Percentiles rank a stretch among this genome's conserved stretches.
Conservation (phyloP, 2,329 filamentous ascomycete species). For the Epichloe hybrida region DNA sequence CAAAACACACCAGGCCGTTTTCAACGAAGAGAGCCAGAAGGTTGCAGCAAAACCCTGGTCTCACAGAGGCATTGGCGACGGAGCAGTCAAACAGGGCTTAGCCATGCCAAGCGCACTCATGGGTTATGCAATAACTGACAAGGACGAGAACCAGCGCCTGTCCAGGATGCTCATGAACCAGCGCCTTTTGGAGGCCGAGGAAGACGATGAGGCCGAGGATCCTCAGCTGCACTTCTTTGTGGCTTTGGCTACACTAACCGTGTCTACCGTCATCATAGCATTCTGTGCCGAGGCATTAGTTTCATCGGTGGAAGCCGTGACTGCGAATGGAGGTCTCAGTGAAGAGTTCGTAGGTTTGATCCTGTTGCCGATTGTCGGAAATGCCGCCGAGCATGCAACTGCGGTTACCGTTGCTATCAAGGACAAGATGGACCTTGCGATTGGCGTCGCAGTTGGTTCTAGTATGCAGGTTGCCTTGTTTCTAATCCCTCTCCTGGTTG, state of each 20-base stretch:
- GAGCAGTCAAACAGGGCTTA: slow-evolving; percentile 26
- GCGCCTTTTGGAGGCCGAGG: slow-evolving; percentile 24
- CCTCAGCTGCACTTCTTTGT: slow-evolving; percentile 62
- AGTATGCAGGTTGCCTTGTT: slow-evolving; percentile 74
- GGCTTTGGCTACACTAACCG: slow-evolving; percentile 55
- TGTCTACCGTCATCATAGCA: slow-evolving; percentile 68
- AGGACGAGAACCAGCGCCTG: slow-evolving; percentile 29
- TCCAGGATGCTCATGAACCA: slow-evolving; percentile 31
- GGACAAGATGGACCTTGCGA: slow-evolving; percentile 76
- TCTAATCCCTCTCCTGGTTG: slow-evolving; percentile 61
- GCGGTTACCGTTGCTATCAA: slow-evolving; percentile 68
- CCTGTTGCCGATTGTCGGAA: slow-evolving; percentile 70
- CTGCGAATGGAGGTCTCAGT: slow-evolving; percentile 43
- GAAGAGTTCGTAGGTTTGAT: slow-evolving; percentile 71
- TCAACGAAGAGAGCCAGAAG: slow-evolving; percentile 69
- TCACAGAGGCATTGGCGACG: slow-evolving; percentile 14
- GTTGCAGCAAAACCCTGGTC: slow-evolving; percentile 45
- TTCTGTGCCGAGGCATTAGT: slow-evolving; percentile 60
- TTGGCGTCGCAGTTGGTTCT: slow-evolving; percentile 66
- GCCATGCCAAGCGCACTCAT: slow-evolving; percentile 27
- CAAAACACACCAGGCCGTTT: slow-evolving; percentile 68
- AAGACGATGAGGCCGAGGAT: slow-evolving; percentile 58
- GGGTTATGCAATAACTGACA: slow-evolving; percentile 18
- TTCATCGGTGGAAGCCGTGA: slow-evolving; percentile 48
- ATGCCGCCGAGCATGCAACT: slow-evolving; percentile 70